Conservation (phyloP, 148 eudicot species). For the Pouteria glomerata region DNA sequence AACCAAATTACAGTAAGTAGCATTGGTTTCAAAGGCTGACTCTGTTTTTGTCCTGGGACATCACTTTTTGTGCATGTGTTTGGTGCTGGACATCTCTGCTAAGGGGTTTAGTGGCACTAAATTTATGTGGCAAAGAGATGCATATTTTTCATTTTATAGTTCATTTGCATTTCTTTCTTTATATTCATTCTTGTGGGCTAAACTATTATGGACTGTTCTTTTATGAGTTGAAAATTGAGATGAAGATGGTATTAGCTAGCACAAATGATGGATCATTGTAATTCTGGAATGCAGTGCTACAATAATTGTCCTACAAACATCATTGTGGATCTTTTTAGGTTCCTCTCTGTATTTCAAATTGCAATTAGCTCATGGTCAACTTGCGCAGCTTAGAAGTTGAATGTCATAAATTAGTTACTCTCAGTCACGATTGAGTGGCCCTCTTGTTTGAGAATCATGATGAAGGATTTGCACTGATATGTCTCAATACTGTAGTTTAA, state of each 20-base stretch:
- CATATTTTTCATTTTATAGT: not conserved
- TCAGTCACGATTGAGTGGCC: too few relatives aligned
- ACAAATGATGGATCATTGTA: not conserved
- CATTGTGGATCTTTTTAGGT: not conserved
- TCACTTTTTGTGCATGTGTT: too few relatives aligned
- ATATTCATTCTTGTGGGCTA: not conserved
- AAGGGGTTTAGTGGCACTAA: not conserved
- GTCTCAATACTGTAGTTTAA: not conserved
- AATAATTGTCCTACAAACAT: not conserved
- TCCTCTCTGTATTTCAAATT: not conserved
- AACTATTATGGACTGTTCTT: not conserved
- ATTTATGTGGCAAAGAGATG: not conserved
- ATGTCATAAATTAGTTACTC: not conserved
- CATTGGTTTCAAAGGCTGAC: not conserved
- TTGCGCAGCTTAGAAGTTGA: not conserved
- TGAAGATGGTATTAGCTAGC: too few relatives aligned
- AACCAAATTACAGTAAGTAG: slow-evolving; percentile 91
- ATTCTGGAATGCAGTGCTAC: not conserved
- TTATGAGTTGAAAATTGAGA: too few relatives aligned
- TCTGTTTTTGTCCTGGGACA: not conserved
- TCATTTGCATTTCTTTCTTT: not conserved
- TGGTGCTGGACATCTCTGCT: not conserved
- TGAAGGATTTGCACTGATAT: not conserved
- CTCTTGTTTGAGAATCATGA: not conserved
- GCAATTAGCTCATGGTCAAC: not conserved